Percentiles rank a stretch among this genome's conserved stretches.
Evolutionary conservation across 768 basidiomycete genomes (phyloP).

Genomic region (Chalciporus pseudorubinellus): DNA sequence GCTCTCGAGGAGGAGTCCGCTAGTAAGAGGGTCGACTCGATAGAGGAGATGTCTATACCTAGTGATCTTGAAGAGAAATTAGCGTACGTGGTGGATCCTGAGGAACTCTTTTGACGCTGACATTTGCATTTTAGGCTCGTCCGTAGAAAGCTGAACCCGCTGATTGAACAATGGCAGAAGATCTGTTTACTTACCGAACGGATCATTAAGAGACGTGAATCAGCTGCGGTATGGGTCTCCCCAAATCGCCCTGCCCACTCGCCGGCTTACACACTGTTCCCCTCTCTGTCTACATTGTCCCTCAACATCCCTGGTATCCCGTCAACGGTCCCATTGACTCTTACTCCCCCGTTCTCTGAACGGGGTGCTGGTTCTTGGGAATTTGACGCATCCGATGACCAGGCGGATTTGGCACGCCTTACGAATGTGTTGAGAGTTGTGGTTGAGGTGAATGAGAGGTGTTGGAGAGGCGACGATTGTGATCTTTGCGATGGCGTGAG

Average conservation of each 20-base stretch:
- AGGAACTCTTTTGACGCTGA: constrained; percentile 1
- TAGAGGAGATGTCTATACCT: constrained; percentile 92
- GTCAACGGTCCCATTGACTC: constrained; percentile 12
- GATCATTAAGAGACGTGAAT: constrained; percentile 85
- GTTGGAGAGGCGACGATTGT: constrained; percentile 84
- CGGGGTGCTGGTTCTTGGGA: constrained; percentile 16
- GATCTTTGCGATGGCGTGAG: constrained; percentile 77
- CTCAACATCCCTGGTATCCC: constrained; percentile 35
- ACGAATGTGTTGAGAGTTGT: constrained; percentile 80
- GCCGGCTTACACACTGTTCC: constrained; percentile 68
- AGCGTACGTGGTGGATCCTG: constrained; percentile 42
- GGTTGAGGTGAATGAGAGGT: constrained; percentile 73
- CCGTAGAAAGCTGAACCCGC: constrained; percentile 66
- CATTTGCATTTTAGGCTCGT: constrained; percentile 51
- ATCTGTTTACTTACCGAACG: constrained; percentile 86
- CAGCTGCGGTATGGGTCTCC: constrained; percentile 79
- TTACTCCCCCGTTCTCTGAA: constrained; percentile 13
- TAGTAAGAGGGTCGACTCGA: constrained; percentile 71
- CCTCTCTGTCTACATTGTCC: constrained; percentile 40
- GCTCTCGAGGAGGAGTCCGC: constrained; percentile 86
- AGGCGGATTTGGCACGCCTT: constrained; percentile 82
- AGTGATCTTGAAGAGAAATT: constrained; percentile 91
- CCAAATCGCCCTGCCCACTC: constrained; percentile 61
- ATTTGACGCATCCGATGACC: constrained; percentile 35
- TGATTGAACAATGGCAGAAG: constrained; percentile 91